These are phyloP conservation scores for Aspergillus hiratsukae DNA, from an alignment of 2,329 filamentous ascomycete species.

Conservation along the genomic window DNA sequence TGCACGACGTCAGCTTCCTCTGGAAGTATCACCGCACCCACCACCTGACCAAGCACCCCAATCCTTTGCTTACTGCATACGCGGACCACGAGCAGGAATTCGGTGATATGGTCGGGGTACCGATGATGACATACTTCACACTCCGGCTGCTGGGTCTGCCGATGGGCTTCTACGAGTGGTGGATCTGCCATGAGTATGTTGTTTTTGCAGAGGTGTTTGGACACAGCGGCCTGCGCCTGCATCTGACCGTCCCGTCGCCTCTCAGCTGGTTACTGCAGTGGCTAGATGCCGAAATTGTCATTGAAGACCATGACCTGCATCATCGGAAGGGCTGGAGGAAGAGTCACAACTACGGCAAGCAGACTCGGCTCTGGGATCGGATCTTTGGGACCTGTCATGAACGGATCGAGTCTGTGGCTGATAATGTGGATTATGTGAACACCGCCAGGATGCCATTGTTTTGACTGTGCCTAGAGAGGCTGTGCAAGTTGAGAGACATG, in stretches of 20 bases:
- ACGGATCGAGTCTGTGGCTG: slow-evolving; percentile 31
- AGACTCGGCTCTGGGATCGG: slow-evolving; percentile 37
- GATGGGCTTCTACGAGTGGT: slow-evolving; percentile 47
- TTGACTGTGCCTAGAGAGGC: neutral
- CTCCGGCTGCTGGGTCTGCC: slow-evolving; percentile 37
- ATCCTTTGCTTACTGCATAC: slow-evolving; percentile 40
- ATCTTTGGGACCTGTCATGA: slow-evolving; percentile 33
- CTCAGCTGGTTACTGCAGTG: slow-evolving; percentile 32
- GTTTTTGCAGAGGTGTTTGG: slow-evolving; percentile 31
- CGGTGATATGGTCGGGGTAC: slow-evolving; percentile 42
- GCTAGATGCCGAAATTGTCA: slow-evolving; percentile 35
- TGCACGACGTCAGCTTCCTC: slow-evolving; percentile 39
- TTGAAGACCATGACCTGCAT: slow-evolving; percentile 43
- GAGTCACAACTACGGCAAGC: slow-evolving; percentile 39
- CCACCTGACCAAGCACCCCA: slow-evolving; percentile 45
- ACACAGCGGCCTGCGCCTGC: slow-evolving; percentile 28
- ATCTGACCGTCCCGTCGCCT: slow-evolving; percentile 30
- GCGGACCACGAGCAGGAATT: slow-evolving; percentile 43
- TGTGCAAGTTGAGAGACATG: too few relatives aligned
- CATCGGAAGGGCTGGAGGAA: slow-evolving; percentile 38
- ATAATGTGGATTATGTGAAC: slow-evolving; percentile 30
- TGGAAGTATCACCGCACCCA: slow-evolving; percentile 46
- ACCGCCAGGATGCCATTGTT: slow-evolving; percentile 26
- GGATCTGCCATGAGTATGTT: slow-evolving; percentile 44
- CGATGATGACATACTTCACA: slow-evolving; percentile 36